These are phyloP conservation scores for Zygnema cylindricum DNA, from an alignment of 139 green algal species.

Conservation along the genomic window DNA sequence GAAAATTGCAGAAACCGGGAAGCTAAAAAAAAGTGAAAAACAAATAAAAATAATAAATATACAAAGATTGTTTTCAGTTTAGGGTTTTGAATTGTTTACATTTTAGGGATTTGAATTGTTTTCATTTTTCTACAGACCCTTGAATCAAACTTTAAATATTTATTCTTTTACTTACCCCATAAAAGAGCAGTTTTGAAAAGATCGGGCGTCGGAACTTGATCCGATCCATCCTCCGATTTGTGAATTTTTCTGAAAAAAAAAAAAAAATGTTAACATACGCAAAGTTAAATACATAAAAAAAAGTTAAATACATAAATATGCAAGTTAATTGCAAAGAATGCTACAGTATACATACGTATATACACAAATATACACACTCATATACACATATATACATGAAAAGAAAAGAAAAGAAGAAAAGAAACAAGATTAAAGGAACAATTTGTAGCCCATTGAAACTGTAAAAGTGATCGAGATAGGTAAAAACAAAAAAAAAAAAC, in stretches of 20 bases:
- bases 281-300: not conserved
- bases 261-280: not conserved
- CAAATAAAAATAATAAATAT: not conserved
- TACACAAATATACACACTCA: no score
- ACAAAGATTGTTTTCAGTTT: not conserved
- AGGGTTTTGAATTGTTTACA: not conserved
- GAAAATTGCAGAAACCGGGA: not conserved
- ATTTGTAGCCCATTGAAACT: no score
- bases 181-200: conserved; percentile 25
- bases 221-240: conserved; percentile 26
- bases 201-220: conserved; percentile 30
- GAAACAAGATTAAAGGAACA: no score
- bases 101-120: not conserved
- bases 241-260: conserved; percentile 16
- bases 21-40: not conserved
- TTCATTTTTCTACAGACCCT: not conserved
- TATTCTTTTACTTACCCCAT: conserved; percentile 17
- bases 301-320: no score
- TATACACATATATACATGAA: no score
- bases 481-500: not conserved
- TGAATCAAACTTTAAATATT: not conserved
- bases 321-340: no score
- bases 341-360: no score
- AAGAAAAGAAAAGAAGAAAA: no score
- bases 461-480: conserved; percentile 14